Conservation (phyloP, 2,329 filamentous ascomycete genomes). For the Fusarium chuoi region DNA sequence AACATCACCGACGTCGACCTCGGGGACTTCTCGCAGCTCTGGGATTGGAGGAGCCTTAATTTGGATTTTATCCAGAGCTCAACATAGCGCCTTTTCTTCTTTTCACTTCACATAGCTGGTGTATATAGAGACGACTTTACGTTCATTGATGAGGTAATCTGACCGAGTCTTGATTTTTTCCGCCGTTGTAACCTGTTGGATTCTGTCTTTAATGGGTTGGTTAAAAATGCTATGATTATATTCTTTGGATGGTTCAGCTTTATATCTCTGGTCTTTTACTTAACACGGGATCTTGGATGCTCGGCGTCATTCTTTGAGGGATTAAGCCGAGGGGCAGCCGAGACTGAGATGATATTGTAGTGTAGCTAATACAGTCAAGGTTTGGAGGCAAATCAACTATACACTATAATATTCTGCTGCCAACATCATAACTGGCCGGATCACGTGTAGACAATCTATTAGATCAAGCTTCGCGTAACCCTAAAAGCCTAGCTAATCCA, state of each 20-base stretch:
- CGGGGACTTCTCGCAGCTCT: constrained; percentile 37
- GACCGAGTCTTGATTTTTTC: neutral
- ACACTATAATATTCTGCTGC: neutral
- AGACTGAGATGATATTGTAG: neutral
- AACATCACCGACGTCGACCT: constrained; percentile 37
- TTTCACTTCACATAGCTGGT: neutral
- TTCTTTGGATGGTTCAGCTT: neutral
- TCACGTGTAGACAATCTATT: neutral
- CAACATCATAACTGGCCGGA: neutral
- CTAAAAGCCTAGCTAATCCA: neutral
- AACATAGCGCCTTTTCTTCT: constrained; percentile 2
- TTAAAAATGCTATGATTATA: neutral
- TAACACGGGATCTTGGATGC: neutral
- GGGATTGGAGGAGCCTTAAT: constrained; percentile 41
- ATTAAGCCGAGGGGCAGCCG: neutral
- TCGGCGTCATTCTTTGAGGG: neutral
- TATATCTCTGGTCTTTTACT: neutral
- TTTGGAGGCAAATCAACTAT: neutral
- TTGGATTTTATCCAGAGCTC: constrained; percentile 39
- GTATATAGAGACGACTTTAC: constrained; percentile 24
- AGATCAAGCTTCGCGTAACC: neutral
- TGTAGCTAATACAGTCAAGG: neutral
- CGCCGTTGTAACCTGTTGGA: neutral
- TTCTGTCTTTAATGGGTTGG: neutral
- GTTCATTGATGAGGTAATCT: neutral